A percentile compares a stretch with the other conserved stretches of the same genome.
These are phyloP conservation scores for Volvariella volvacea DNA, from an alignment of 1,284 basidiomycete genomes.

Conservation along the genomic window DNA sequence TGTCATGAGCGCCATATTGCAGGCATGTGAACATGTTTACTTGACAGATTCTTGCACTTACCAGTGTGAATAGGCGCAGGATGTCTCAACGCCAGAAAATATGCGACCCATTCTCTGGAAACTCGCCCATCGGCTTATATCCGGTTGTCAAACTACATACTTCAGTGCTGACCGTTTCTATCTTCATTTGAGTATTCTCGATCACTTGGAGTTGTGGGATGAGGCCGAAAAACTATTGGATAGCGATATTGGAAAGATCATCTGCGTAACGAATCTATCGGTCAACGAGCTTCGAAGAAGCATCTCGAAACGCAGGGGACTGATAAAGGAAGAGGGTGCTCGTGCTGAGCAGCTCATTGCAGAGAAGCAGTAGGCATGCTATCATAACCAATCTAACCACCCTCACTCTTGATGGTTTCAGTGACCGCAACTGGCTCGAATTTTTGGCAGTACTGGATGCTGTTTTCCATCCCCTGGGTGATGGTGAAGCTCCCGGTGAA, in stretches of 20 bases:
- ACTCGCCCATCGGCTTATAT: conserved; percentile 63
- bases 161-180: conserved; percentile 69
- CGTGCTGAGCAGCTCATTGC: conserved; percentile 48
- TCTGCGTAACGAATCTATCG: conserved; percentile 65
- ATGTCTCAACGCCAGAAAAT: conserved; percentile 47
- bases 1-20: conserved; percentile 73
- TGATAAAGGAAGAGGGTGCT: conserved; percentile 52
- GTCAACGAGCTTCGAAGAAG: conserved; percentile 73
- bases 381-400: background rate
- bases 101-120: conserved; percentile 66
- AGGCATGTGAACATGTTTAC: conserved; percentile 34
- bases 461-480: conserved; percentile 41
- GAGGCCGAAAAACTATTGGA: conserved; percentile 69
- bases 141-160: conserved; percentile 52
- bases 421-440: conserved; percentile 83
- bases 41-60: conserved; percentile 4
- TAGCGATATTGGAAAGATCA: conserved; percentile 54
- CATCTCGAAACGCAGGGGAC: conserved; percentile 50
- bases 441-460: conserved; percentile 69
- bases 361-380: conserved; percentile 45
- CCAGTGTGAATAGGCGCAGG: conserved; percentile 45
- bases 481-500: conserved; percentile 21
- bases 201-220: conserved; percentile 58
- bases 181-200: conserved; percentile 66
- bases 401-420: conserved; percentile 21